These are phyloP conservation scores for Macrolepiota dolichaula DNA, from an alignment of 768 basidiomycete species.

Conservation along the genomic window DNA sequence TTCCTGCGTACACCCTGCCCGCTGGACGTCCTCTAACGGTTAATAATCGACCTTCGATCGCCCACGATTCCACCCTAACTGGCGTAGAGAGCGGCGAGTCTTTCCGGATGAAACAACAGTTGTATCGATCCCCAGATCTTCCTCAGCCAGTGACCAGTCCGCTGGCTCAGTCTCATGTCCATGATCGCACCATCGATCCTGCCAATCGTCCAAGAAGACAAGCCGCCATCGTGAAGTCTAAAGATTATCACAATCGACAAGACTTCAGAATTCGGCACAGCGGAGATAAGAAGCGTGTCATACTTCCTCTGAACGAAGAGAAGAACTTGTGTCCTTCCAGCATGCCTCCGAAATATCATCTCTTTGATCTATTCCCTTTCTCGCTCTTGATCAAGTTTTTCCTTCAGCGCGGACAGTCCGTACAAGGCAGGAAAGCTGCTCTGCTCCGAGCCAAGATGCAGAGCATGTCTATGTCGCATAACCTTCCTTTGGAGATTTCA, in stretches of 20 bases:
- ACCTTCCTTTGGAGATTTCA: constrained; percentile 67
- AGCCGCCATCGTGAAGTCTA: too few relatives aligned
- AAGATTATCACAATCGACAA: neutral
- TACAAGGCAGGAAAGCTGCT: constrained; percentile 65
- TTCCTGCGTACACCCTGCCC: constrained; percentile 62
- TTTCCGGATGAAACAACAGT: neutral
- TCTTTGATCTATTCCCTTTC: constrained; percentile 70
- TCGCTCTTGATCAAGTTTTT: constrained; percentile 51
- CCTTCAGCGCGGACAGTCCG: constrained; percentile 40
- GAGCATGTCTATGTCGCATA: constrained; percentile 46
- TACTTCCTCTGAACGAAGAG: constrained; percentile 40
- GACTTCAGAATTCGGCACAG: neutral
- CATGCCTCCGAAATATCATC: constrained; percentile 54
- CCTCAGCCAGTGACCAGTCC: constrained; percentile 17
- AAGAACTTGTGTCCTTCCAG: constrained; percentile 46
- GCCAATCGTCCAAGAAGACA: neutral
- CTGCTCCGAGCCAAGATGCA: constrained; percentile 47
- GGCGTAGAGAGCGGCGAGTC: neutral
- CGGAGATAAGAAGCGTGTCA: constrained; percentile 20
- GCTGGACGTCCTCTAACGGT: constrained; percentile 38
- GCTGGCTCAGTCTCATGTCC: neutral
- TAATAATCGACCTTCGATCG: neutral
- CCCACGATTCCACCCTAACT: neutral
- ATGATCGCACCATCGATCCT: neutral
- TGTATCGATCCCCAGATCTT: constrained; percentile 18